Evolutionary conservation across 192 early-diverging fungal species (phyloP).

Genomic region (Entrophospora sp.): DNA sequence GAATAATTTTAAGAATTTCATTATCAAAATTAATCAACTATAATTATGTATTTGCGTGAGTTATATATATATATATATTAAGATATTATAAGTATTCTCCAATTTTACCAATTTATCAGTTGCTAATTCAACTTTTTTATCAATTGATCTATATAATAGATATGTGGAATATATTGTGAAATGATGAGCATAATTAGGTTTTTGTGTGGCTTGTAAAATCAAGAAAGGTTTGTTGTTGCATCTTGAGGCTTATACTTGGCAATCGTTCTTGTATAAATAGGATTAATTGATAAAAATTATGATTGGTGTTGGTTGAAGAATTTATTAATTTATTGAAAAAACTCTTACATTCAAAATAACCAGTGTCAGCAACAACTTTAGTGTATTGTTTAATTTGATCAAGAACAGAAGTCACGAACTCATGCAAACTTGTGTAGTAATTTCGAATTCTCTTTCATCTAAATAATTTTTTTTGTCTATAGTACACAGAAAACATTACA

Average conservation of each 20-base stretch:
- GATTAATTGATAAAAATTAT: background rate
- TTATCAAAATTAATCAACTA: slow-evolving; percentile 90
- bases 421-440: too few species aligned
- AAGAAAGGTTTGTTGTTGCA: slow-evolving; percentile 98
- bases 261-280: slow-evolving; percentile 56
- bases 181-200: slow-evolving; percentile 75
- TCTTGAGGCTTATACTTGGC: slow-evolving; percentile 97
- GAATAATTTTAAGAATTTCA: slow-evolving; percentile 94
- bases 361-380: slow-evolving; percentile 95
- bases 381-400: slow-evolving; percentile 91
- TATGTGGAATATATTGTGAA: too few species aligned
- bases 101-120: slow-evolving; percentile 77
- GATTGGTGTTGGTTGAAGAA: background rate
- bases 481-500: too few species aligned
- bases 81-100: too few species aligned
- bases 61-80: too few species aligned
- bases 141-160: too few species aligned
- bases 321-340: background rate
- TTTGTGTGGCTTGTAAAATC: slow-evolving; percentile 85
- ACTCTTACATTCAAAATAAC: slow-evolving; percentile 87
- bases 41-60: too few species aligned
- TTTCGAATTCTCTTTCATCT: too few species aligned
- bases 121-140: slow-evolving; percentile 74
- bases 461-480: too few species aligned
- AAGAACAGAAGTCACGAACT: slow-evolving; percentile 49